Evolutionary conservation across 2,329 filamentous ascomycete species (phyloP), one percentile per base, ranked within the genome.

Genomic region (Pseudogymnoascus sp.): DNA sequence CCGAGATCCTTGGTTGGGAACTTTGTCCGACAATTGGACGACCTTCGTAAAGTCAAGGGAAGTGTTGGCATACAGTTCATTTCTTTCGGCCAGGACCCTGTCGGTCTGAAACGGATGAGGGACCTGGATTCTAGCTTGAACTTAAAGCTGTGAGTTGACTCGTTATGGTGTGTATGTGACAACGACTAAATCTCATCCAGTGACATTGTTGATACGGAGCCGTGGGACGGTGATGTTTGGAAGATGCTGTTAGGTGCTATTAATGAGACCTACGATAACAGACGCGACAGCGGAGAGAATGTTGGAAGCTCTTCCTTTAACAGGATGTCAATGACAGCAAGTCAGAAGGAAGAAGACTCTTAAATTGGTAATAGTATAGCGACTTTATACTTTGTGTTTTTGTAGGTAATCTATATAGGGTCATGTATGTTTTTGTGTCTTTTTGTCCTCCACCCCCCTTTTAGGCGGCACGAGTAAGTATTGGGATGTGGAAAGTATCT

Each of bases 161-260:
- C 7, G 7, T 60, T 60, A 52, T 28, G 7, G 19, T 28, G 14
- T 23, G 12, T 33, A 30, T 33, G 12, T 2, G 19, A 0, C 12
- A 41, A 7, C 19, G 8, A 23, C 33, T 16, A 5, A 28, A 22
- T 7, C 4, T 42, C 39, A 39, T 12, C 25, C 36, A 65, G 64
- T 38, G 66, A 66, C 52, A 66, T 67, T 12, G 63, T 67, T 5
- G 66, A 67, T 61, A 64, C 58, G 58, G 62, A 61, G 30, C 33
- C 62, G 1, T 67, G 65, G 66, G 66, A 62, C 4, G 67, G 66
- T 1, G 68, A 68, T 61, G 66, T 69, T 1, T 36, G 68, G n/a
- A 67, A 66, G 55, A 69, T 69, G 67, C 60, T 69, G 11, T 58
- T 49, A 16, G 67, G 67, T 3, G 58, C 66, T 0, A n/a, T 68